phyloP scores from a whole-genome alignment of 768 basidiomycete species.

The Phaffia australis region DNA sequence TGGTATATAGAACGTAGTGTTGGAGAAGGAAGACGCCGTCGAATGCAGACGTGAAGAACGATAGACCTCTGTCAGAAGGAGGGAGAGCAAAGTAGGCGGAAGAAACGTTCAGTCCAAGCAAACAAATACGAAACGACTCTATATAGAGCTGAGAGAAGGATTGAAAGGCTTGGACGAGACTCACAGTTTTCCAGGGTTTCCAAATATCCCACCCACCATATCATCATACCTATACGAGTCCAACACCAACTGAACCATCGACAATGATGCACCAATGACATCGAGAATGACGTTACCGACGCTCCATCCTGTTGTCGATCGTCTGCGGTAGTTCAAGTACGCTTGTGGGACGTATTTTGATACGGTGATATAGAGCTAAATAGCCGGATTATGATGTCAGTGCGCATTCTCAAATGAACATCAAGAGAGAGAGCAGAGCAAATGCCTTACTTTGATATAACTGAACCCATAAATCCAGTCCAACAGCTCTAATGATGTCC shows the following conservation, averaged over 20 bases:
- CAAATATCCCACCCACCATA: slow-evolving; percentile 33
- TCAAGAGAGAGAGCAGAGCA: slow-evolving; percentile 28
- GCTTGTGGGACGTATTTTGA: slow-evolving; percentile 43
- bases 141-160: slow-evolving; percentile 25
- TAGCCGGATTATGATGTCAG: background rate
- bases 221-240: slow-evolving; percentile 30
- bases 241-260: slow-evolving; percentile 32
- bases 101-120: background rate
- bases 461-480: slow-evolving; percentile 29
- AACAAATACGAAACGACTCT: slow-evolving; percentile 1
- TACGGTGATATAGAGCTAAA: slow-evolving; percentile 39
- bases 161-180: background rate
- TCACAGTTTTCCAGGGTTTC: slow-evolving; percentile 34
- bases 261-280: slow-evolving; percentile 19
- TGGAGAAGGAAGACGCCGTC: slow-evolving; percentile 35
- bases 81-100: background rate
- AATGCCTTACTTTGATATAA: slow-evolving; percentile 19
- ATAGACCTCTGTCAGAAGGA: slow-evolving; percentile 28
- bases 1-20: slow-evolving; percentile 36
- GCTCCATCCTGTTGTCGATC: slow-evolving; percentile 37
- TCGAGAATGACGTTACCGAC: slow-evolving; percentile 36
- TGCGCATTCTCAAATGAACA: background rate
- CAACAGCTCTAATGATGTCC: slow-evolving; percentile 18
- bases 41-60: slow-evolving; percentile 34
- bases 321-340: slow-evolving; percentile 36